Base-by-base conservation (phyloP, 192 early-diverging fungal species). In the Mortierella hygrophila region DNA sequence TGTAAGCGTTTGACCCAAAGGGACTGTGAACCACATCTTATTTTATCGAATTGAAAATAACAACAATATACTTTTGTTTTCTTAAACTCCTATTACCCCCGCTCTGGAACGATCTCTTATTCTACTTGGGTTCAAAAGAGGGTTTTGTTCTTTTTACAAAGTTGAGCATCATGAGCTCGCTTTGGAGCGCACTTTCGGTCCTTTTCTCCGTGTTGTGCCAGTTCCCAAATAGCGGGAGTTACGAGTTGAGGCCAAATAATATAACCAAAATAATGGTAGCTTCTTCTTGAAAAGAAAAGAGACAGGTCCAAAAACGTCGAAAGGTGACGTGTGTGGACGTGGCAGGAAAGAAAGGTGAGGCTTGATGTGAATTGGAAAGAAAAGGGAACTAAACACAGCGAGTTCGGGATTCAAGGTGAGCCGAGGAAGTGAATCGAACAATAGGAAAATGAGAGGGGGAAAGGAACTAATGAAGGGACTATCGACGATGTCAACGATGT, bases 71-170 rank as follows among this genome's bases (percentile, higher is more conserved):
- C 8, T 29, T 65, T 32, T 65, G 11, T 65, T 65, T 65, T 60
- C 26, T 65, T 29, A 65, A 65, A 32, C 60, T 65, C 60, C 60
- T 65, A 65, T 65, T 65, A 65, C n/a, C 29, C 60, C 60, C 60
- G 60, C 29, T 65, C 60, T 65, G 60, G 29, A 65, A 32, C 29
- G 29, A 35, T 65, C 60, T 65, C 11, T 32, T 65, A 3, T 32
- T 32, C 10, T 63, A n/a, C 26, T 29, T 63, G 10, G 29, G 26
- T 15, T 32, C 0, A 65, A 65, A 65, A 32, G 29, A 55, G n/a
- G 29, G 60, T 29, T 65, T 29, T 65, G 2, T 65, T 60, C 9
- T n/a, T 60, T 13, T 63, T 63, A 32, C 60, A 8, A 65, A 32
- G 29, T 29, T 65, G 60, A 65, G 60, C 26, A 15, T 26, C 60